Base-by-base conservation (phyloP, 352 stramenopile species). In the Discostella stelligera region DNA sequence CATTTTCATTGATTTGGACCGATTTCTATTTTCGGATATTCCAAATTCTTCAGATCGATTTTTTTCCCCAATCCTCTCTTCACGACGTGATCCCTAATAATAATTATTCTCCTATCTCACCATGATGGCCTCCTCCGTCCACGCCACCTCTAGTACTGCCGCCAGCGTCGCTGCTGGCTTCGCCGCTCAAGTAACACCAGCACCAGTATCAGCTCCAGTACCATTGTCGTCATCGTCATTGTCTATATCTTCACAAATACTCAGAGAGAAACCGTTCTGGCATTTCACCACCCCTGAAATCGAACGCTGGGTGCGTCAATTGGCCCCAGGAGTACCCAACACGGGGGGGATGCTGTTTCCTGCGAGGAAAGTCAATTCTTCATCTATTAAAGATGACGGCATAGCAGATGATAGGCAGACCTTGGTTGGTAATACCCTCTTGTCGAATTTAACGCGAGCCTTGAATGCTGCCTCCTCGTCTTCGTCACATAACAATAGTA, bases 261-360 rank as follows among this genome's bases (percentile, higher is more conserved):
- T 32, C 5, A 18, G 20, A 55, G 8, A 55, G 20, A 80, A 71
- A 53, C 56, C 73, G 2, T 64, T 80, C n/a, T 80, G 73, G 73
- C 48, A 75, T n/a, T 48, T 75, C 37, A 53, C 27, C 50, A 30
- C 49, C 20, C 11, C 9, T 11, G 65, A 70, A 74, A 66, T 75
- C 14, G 50, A 65, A 53, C 18, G 18, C 61, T 80, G 73, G 73
- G 63, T 80, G 9, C 73, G 66, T 16, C 27, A 20, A 21, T 21
- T 80, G 2, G 18, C 73, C 6, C 73, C 73, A 2, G 66, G 59
- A 14, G 66, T 69, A 18, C 52, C 56, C 32, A 74, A 74, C 20
- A 74, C 72, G 0, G 72, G 72, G 10, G 72, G 72, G n/a, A 74
- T 80, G 64, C 27, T 80, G 9, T 80, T 80, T 54, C 72, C 72